Base-by-base conservation (phyloP, 2,329 filamentous ascomycete species). In the Mycosphaerelloides madeirae region DNA sequence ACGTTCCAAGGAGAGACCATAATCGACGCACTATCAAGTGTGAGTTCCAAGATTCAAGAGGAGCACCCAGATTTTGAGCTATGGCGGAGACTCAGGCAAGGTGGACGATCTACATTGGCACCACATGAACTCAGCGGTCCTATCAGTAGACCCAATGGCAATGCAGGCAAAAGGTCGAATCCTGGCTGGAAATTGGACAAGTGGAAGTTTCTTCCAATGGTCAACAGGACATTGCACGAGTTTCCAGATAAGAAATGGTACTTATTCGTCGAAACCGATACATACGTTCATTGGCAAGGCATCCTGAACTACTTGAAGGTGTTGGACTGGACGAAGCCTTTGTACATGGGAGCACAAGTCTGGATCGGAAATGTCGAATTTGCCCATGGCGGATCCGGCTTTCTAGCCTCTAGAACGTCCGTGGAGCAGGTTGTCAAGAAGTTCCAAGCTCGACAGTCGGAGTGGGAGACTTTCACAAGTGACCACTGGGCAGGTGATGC, bases 221-320 rank as follows among this genome's bases (percentile, higher is more conserved):
- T 77, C 4, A 72, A 76, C 48, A 63, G 66, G 15, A 73, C 75
- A 3, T 38, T 54, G 36, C 25, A 40, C 19, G 57, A 64, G 29
- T 58, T 62, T 32, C 71, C 72, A 2, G 62, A 75, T 19, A 74
- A 73, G 38, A 75, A 73, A 43, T 81, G 78, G 78, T 81, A 73
- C 49, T 64, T 79, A 39, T 81, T 81, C 57, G 71, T 78, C 35
- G 77, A 80, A 52, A 72, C 75, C 1, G 78, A 81, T 54, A 79
- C 76, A 0, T 79, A 76, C 49, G 61, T 79, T 34, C 65, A 76
- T 6, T 75, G 76, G 67, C 62, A 69, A 29, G 75, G 74, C 13
- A 37, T 68, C 12, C 51, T 72, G 18, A 63, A 67, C 22, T 71
- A 70, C 61, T 49, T 68, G 6, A 49, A 53, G 28, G 53, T 63